These are phyloP conservation scores for Teunomyces tritomae DNA, from an alignment of 805 yeast genomes.

Conservation along the genomic window DNA sequence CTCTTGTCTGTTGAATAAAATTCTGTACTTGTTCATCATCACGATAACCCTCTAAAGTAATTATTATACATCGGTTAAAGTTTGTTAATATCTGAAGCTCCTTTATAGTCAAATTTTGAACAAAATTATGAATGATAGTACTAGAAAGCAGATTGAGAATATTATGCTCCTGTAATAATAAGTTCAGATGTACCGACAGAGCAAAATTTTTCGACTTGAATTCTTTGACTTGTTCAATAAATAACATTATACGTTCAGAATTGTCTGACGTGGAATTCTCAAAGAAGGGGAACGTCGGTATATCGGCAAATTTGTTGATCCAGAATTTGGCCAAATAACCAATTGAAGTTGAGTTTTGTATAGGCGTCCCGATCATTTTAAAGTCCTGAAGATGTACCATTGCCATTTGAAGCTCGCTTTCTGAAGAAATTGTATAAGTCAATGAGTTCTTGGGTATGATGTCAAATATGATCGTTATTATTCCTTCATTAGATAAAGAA, in stretches of 20 bases:
- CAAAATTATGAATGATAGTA: slow-evolving; percentile 14
- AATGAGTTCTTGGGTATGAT: slow-evolving; percentile 25
- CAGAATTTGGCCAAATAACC: slow-evolving; percentile 21
- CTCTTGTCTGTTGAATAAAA: slow-evolving; percentile 4
- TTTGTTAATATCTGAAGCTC: slow-evolving; percentile 20
- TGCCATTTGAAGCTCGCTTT: slow-evolving; percentile 22
- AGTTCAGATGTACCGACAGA: neutral
- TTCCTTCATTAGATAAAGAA: slow-evolving; percentile 15
- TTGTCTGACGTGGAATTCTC: slow-evolving; percentile 2
- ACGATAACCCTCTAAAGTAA: slow-evolving; percentile 12
- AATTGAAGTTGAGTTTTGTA: slow-evolving; percentile 17
- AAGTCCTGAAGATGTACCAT: slow-evolving; percentile 17
- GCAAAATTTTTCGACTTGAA: slow-evolving; percentile 14
- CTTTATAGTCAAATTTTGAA: slow-evolving; percentile 14
- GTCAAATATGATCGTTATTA: slow-evolving; percentile 23
- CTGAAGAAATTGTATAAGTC: slow-evolving; percentile 25
- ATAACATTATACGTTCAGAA: slow-evolving; percentile 8
- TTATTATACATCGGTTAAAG: slow-evolving; percentile 19
- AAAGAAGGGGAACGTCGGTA: slow-evolving; percentile 19
- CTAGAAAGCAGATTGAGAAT: neutral
- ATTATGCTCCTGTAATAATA: neutral
- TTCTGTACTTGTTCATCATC: slow-evolving; percentile 1
- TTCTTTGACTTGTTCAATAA: slow-evolving; percentile 12
- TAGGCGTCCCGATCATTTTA: neutral
- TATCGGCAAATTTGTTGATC: slow-evolving; percentile 15